Evolutionary conservation across 257 asterid genomes (phyloP).

Genomic region (Fraxinus quadrangulata): DNA sequence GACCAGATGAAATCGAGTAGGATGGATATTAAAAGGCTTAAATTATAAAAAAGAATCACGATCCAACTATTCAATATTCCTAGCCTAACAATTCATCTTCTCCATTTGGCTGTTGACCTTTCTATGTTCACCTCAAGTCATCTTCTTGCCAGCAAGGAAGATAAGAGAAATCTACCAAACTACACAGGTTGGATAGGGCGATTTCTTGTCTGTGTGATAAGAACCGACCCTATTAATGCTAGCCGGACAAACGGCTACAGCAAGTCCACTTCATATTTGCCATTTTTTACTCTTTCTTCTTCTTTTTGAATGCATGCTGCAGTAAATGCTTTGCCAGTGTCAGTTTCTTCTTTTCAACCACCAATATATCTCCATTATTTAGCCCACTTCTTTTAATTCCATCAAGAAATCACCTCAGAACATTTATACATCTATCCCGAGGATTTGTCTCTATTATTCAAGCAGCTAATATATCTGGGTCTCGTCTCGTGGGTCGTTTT

Average conservation of each 20-base stretch:
- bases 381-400: background rate
- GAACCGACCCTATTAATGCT: slow-evolving; percentile 22
- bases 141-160: background rate
- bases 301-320: slow-evolving; percentile 33
- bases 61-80: too few relatives aligned
- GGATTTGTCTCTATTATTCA: slow-evolving; percentile 30
- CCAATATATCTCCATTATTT: slow-evolving; percentile 14
- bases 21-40: background rate
- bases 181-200: background rate
- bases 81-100: too few relatives aligned
- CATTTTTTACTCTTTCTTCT: background rate
- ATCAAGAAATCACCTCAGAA: slow-evolving; percentile 11
- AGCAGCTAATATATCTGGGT: background rate
- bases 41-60: too few relatives aligned
- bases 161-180: background rate
- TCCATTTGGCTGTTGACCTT: background rate
- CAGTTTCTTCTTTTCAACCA: slow-evolving; percentile 14
- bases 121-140: background rate
- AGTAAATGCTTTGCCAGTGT: slow-evolving; percentile 27
- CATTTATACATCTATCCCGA: background rate
- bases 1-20: too few relatives aligned
- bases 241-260: background rate
- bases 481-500: background rate
- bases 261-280: background rate
- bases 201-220: background rate